Conservation (phyloP, 2,329 filamentous ascomycete genomes). For the Ceratocystis papillata region DNA sequence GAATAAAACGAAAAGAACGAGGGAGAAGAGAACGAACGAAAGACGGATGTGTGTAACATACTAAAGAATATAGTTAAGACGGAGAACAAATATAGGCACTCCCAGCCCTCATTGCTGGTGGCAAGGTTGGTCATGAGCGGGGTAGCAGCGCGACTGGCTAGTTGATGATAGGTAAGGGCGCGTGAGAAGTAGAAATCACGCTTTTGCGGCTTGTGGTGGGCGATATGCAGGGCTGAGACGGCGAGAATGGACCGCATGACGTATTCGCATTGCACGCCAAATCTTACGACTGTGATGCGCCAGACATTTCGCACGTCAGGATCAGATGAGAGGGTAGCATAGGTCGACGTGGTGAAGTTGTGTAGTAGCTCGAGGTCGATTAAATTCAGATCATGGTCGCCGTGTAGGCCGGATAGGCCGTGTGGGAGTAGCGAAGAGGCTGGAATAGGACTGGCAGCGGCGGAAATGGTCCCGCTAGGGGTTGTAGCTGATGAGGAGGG, state of each 20-base stretch:
- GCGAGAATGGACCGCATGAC: slow-evolving; percentile 41
- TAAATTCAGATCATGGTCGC: slow-evolving; percentile 30
- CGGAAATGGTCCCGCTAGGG: slow-evolving; percentile 10
- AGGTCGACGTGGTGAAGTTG: slow-evolving; percentile 42
- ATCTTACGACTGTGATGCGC: slow-evolving; percentile 38
- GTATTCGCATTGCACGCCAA: slow-evolving; percentile 38
- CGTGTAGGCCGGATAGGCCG: slow-evolving; percentile 14
- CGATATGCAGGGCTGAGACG: slow-evolving; percentile 41
- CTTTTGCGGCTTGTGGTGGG: slow-evolving; percentile 26
- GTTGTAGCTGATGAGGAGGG: slow-evolving; percentile 22
- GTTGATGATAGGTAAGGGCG: slow-evolving; percentile 29
- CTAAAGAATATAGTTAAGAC: slow-evolving; percentile 32
- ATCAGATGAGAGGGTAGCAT: slow-evolving; percentile 36
- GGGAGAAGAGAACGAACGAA: background rate
- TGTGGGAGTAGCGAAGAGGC: slow-evolving; percentile 5
- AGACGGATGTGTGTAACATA: slow-evolving; percentile 20
- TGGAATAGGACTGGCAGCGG: slow-evolving; percentile 3
- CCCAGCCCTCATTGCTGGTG: slow-evolving; percentile 26
- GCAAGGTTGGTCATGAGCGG: slow-evolving; percentile 27
- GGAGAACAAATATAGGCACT: slow-evolving; percentile 29
- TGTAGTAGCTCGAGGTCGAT: slow-evolving; percentile 44
- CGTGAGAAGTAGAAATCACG: slow-evolving; percentile 23
- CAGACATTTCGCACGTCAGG: slow-evolving; percentile 36
- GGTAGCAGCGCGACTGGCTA: slow-evolving; percentile 29
- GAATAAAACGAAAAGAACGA: slow-evolving; percentile 1